Evolutionary conservation across 73 alveolate species (phyloP), one percentile per base, ranked within the genome.

Genomic region (Paramecium sonneborni): DNA sequence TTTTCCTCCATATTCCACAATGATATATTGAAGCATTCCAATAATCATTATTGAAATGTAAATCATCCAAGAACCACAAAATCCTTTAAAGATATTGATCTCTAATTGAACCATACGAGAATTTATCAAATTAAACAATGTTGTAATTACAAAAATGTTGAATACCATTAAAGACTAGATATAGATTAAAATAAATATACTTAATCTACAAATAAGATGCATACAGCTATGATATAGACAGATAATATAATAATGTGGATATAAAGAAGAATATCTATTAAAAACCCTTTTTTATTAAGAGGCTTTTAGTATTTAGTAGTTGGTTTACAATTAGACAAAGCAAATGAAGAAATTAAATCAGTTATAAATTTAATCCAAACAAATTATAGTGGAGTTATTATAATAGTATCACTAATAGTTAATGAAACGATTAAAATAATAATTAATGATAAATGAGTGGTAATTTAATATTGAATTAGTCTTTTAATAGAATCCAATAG

Each of bases 271-370:
- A 95, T 85, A 28, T 97, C 93, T 44, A 97, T 92, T 55, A 97
- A 94, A 82, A 92, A 96, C 41, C 93, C 99, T 23, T 93, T 95
- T 76, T 95, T 92, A 26, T 87, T 67, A 58, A 96, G 93, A 41
- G 99, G 99, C 20, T 95, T 97, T 69, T 99, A 93, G n/a, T 92
- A 92, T 3, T 87, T 95, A 15, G 91, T 96, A 23, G 95, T 97
- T 23, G 99, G 99, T 2, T 97, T 97, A 87, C 96, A 99, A 15
- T 99, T 95, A n/a, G 99, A 98, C 37, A 97, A 94, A 24, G 99
- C 99, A 24, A 98, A 85, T 7, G 98, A 85, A 38, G 97, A 98
- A 57, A 96, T 74, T 52, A 97, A 69, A 76, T 95, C 97, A 98
- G 96, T 97, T 52, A 97, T 93, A 43, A 97, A 85, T 88, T 97